Percentiles rank a stretch among this genome's conserved stretches.
phyloP scores from a whole-genome alignment of 495 filamentous ascomycete genomes.

The Trichoderma asperelloides region DNA sequence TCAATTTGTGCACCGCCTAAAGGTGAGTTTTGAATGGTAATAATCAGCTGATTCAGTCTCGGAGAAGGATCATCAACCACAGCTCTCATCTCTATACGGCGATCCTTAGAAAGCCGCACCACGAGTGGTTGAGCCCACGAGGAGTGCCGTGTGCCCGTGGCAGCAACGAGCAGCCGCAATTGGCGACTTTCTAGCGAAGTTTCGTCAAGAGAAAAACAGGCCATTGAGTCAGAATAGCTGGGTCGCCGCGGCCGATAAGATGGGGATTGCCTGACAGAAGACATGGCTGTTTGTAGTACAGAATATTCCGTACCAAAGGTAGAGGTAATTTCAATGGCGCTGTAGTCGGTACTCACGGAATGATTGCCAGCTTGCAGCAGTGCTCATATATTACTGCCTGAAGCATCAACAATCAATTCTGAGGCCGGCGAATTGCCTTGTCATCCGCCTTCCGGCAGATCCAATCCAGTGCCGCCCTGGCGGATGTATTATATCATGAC shows the following conservation, averaged over 20 bases:
- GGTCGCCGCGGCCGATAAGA: background rate
- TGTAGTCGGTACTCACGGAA: too few species aligned
- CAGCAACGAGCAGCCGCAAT: conserved; percentile 41
- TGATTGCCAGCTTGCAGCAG: too few species aligned
- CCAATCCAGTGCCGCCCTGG: background rate
- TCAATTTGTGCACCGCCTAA: conserved; percentile 19
- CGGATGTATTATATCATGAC: background rate
- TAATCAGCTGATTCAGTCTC: conserved; percentile 42
- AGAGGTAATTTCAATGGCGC: too few species aligned
- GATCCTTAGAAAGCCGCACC: conserved; percentile 45
- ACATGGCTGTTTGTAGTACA: background rate
- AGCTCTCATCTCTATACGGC: conserved; percentile 44
- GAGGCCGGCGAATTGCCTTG: background rate
- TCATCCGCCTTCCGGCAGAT: background rate
- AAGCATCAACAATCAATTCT: background rate
- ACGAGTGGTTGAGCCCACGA: conserved; percentile 44
- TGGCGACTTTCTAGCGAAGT: conserved; percentile 14
- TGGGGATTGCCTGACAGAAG: background rate
- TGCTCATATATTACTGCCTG: background rate
- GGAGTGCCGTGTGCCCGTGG: conserved; percentile 43
- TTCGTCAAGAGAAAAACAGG: background rate
- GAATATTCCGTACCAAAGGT: background rate
- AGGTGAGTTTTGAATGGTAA: conserved; percentile 37
- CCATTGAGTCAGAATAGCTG: background rate
- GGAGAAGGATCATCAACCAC: conserved; percentile 45